Conservation (phyloP, 495 filamentous ascomycete genomes). For the Xylaria venustula region DNA sequence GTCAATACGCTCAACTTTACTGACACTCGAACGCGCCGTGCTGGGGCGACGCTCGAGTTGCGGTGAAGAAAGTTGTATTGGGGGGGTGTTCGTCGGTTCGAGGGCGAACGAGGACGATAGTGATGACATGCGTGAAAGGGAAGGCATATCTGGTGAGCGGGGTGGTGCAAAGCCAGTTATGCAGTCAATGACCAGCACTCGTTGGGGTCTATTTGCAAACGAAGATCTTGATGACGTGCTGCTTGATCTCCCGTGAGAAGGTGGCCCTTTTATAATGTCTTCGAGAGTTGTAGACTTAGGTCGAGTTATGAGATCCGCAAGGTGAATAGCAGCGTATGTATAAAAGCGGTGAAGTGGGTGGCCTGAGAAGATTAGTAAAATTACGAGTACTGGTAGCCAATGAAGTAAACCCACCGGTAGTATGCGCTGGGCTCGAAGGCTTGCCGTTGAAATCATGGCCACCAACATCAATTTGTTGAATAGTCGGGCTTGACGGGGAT, state of each 20-base stretch:
- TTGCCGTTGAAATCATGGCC: conserved; percentile 41
- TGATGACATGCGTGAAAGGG: conserved; percentile 32
- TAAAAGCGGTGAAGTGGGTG: conserved; percentile 65
- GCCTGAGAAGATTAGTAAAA: conserved; percentile 37
- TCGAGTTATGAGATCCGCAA: conserved; percentile 50
- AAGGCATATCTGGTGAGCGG: conserved; percentile 28
- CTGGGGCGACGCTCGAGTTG: conserved; percentile 26
- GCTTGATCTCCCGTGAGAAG: conserved; percentile 23
- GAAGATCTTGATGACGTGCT: conserved; percentile 26
- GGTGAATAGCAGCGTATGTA: conserved; percentile 54
- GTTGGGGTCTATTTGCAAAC: conserved; percentile 30
- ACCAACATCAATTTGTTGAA: conserved; percentile 49
- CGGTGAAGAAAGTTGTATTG: conserved; percentile 16
- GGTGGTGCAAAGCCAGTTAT: conserved; percentile 47
- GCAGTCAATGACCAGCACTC: conserved; percentile 55
- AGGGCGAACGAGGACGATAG: conserved; percentile 30
- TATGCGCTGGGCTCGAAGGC: conserved; percentile 35
- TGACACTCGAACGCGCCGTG: conserved; percentile 26
- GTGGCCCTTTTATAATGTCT: conserved; percentile 31
- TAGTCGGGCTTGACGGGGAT: conserved; percentile 48
- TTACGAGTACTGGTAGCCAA: background rate
- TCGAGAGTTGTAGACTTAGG: conserved; percentile 37
- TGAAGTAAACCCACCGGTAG: conserved; percentile 33
- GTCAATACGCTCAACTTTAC: conserved; percentile 29
- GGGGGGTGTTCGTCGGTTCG: conserved; percentile 20